Percentiles rank a stretch among this genome's conserved stretches.
phyloP scores from a whole-genome alignment of 805 yeast genomes.

The Yamadazyma nakazawae region DNA sequence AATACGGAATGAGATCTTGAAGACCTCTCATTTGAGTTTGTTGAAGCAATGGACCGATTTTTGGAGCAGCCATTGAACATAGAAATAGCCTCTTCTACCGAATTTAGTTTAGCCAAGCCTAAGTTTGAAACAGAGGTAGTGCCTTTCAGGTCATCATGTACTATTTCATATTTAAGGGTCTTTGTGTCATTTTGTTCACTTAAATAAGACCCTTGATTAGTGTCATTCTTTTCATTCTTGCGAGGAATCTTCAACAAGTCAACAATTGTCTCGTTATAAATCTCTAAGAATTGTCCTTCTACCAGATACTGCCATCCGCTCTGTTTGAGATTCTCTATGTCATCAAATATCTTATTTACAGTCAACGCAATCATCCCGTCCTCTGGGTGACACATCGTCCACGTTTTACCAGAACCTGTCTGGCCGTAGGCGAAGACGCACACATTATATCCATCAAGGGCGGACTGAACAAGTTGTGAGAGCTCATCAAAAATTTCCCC shows the following conservation, averaged over 20 bases:
- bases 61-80: conserved; percentile 53
- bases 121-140: conserved; percentile 63
- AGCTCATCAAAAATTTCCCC: conserved; percentile 74
- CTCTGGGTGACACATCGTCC: conserved; percentile 69
- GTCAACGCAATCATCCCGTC: conserved; percentile 86
- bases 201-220: conserved; percentile 10
- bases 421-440: conserved; percentile 97
- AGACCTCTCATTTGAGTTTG: conserved; percentile 76
- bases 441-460: conserved; percentile 85
- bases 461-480: conserved; percentile 72
- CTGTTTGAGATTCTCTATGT: conserved; percentile 44
- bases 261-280: conserved; percentile 77
- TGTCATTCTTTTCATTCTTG: neutral
- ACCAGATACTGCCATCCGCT: conserved; percentile 64
- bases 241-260: conserved; percentile 51
- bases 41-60: conserved; percentile 76
- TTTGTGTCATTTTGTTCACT: conserved; percentile 25
- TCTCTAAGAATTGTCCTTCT: conserved; percentile 79
- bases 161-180: conserved; percentile 50
- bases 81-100: conserved; percentile 46
- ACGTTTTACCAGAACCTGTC: conserved; percentile 93
- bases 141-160: conserved; percentile 57
- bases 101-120: conserved; percentile 44
- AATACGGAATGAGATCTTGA: conserved; percentile 91
- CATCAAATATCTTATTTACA: conserved; percentile 62